phyloP scores from a whole-genome alignment of 345 rosid species.

The Eucalyptus brandiana region DNA sequence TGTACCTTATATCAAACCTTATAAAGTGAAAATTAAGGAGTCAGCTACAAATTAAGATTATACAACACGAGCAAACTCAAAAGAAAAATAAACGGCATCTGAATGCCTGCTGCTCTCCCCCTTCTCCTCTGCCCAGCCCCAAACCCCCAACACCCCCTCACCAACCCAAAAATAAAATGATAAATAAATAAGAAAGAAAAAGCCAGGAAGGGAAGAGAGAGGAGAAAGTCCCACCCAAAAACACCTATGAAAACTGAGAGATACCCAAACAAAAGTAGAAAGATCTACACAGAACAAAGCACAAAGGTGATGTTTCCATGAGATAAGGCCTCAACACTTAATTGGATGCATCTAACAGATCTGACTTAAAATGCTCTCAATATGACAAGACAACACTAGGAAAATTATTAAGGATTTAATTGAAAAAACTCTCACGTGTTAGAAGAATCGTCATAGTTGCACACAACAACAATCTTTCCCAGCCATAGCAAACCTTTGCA shows the following conservation, averaged over 20 bases:
- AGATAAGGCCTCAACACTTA: neutral
- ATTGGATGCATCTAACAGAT: neutral
- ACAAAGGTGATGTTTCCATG: neutral
- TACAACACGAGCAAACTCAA: neutral
- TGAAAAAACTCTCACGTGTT: slow-evolving; percentile 44
- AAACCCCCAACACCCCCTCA: neutral
- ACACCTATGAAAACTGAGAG: neutral
- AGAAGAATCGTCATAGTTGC: slow-evolving; percentile 77
- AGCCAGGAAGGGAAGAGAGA: neutral
- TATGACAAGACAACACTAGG: neutral
- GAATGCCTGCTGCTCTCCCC: neutral
- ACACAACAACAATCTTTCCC: slow-evolving; percentile 86
- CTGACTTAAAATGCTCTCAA: neutral
- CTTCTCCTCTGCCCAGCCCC: neutral
- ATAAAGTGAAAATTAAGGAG: neutral
- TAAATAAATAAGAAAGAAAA: neutral
- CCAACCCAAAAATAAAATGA: neutral
- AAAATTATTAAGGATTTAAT: neutral
- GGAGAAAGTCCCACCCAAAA: neutral
- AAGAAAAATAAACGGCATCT: neutral
- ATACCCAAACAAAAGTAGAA: neutral
- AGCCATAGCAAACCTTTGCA: slow-evolving; percentile 95
- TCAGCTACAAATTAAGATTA: neutral
- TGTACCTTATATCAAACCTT: neutral
- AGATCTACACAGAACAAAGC: neutral